Percentiles rank a stretch among this genome's conserved stretches.
These are phyloP conservation scores for Annulohypoxylon nitens DNA, from an alignment of 495 filamentous ascomycete genomes.

Conservation along the genomic window DNA sequence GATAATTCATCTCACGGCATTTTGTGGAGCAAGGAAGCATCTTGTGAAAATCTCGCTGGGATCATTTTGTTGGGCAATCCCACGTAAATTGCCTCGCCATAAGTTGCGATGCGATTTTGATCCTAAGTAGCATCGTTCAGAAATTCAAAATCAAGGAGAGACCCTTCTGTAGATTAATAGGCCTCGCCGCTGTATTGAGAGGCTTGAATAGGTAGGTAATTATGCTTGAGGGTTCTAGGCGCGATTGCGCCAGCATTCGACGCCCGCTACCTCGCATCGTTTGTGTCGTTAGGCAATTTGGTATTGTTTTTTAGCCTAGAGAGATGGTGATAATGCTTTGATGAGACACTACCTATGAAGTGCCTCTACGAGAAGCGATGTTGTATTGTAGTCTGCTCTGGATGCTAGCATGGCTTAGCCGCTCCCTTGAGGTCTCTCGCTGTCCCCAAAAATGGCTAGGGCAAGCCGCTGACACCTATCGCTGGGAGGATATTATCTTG, in stretches of 20 bases:
- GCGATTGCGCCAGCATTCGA: neutral
- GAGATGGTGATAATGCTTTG: neutral
- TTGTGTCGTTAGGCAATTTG: neutral
- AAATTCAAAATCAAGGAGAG: slow-evolving; percentile 19
- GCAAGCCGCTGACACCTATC: neutral
- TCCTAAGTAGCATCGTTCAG: slow-evolving; percentile 45
- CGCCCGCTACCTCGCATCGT: neutral
- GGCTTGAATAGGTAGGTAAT: neutral
- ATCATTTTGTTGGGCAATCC: slow-evolving; percentile 53
- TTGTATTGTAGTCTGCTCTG: neutral
- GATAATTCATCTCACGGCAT: neutral
- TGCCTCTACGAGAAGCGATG: neutral
- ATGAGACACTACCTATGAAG: neutral
- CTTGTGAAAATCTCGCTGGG: slow-evolving; percentile 49
- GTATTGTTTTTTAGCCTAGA: neutral
- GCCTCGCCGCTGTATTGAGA: neutral
- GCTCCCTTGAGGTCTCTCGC: neutral
- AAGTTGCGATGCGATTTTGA: slow-evolving; percentile 51
- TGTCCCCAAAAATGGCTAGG: neutral
- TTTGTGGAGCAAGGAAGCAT: slow-evolving; percentile 6
- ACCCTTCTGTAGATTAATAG: neutral
- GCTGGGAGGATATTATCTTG: neutral
- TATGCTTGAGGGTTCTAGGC: neutral
- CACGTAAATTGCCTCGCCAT: slow-evolving; percentile 50
- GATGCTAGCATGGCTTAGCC: neutral